These are phyloP conservation scores for Leccinum griseonigrum DNA, from an alignment of 1,284 basidiomycete species.

Conservation along the genomic window DNA sequence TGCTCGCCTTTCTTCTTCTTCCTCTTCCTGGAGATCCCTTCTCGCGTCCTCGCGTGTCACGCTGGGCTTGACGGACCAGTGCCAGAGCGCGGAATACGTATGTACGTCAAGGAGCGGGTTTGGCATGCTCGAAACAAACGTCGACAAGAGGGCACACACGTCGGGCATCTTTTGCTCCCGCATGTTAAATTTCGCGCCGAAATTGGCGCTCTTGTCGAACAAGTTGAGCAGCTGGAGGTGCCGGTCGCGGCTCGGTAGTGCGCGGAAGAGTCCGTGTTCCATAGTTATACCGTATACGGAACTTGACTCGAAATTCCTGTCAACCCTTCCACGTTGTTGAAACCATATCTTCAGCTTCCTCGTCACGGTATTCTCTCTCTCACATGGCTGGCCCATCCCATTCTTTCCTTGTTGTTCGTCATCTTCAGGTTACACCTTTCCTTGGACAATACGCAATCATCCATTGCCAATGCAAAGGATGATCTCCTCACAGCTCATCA, in stretches of 20 bases:
- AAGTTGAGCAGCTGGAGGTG: conserved; percentile 39
- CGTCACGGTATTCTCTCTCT: conserved; percentile 84
- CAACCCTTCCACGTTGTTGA: conserved; percentile 49
- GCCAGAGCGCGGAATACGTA: conserved; percentile 49
- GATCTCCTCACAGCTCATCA: conserved; percentile 76
- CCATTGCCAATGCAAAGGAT: conserved; percentile 66
- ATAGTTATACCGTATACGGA: too few relatives aligned
- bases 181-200: conserved; percentile 38
- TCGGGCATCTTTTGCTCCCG: conserved; percentile 54
- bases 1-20: conserved; percentile 27
- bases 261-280: conserved; percentile 48
- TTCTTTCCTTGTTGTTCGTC: conserved; percentile 85
- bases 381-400: conserved; percentile 80
- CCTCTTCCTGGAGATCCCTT: conserved; percentile 21
- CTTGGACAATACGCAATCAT: conserved; percentile 63
- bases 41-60: conserved; percentile 34
- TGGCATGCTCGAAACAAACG: conserved; percentile 56
- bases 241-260: conserved; percentile 35
- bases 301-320: too few relatives aligned
- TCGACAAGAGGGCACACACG: conserved; percentile 58
- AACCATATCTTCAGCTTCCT: conserved; percentile 79
- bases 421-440: conserved; percentile 79
- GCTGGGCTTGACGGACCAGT: conserved; percentile 49
- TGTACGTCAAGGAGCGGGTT: conserved; percentile 45
- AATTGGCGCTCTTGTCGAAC: conserved; percentile 27